Evolutionary conservation across 257 asterid species (phyloP).

Genomic region (Jasminum sambac): DNA sequence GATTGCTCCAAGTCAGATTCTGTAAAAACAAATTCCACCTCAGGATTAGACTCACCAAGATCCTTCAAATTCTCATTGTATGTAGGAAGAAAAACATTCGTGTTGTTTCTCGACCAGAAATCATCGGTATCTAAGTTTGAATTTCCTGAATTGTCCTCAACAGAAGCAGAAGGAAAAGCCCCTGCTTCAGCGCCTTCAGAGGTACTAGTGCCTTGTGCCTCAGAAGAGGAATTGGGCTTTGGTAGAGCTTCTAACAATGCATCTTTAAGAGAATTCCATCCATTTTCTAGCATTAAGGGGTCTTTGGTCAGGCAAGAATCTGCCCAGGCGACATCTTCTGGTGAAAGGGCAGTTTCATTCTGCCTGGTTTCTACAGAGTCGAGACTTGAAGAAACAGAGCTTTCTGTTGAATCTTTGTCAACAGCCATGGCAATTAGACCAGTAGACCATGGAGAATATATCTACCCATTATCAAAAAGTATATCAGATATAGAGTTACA

Average conservation of each 20-base stretch:
- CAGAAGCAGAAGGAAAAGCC: slow-evolving; percentile 4
- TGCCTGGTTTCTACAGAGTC: slow-evolving; percentile 21
- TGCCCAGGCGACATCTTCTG: slow-evolving; percentile 77
- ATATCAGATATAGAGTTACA: not conserved
- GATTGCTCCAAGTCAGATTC: slow-evolving; percentile 31
- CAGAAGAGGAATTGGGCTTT: slow-evolving; percentile 22
- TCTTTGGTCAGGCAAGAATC: slow-evolving; percentile 65
- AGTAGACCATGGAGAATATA: not conserved
- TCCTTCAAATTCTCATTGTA: slow-evolving; percentile 24
- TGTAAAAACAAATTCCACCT: slow-evolving; percentile 33
- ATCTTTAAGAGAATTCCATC: slow-evolving; percentile 44
- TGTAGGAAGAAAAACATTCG: slow-evolving; percentile 17
- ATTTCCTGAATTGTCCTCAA: slow-evolving; percentile 11
- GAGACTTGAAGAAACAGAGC: slow-evolving; percentile 19
- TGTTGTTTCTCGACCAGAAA: slow-evolving; percentile 38
- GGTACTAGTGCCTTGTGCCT: slow-evolving; percentile 17
- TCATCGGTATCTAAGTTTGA: slow-evolving; percentile 26
- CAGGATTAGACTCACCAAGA: slow-evolving; percentile 33
- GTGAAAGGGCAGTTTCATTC: slow-evolving; percentile 32
- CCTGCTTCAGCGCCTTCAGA: slow-evolving; percentile 23
- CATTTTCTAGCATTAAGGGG: slow-evolving; percentile 33
- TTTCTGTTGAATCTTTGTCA: slow-evolving; percentile 30
- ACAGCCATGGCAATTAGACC: slow-evolving; percentile 22
- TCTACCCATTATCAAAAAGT: not conserved
- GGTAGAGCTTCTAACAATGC: slow-evolving; percentile 39